Evolutionary conservation across 176 grass and related monocot genomes (phyloP), one percentile per base, ranked within the genome.

Genomic region (Puccinellia tenuiflora): DNA sequence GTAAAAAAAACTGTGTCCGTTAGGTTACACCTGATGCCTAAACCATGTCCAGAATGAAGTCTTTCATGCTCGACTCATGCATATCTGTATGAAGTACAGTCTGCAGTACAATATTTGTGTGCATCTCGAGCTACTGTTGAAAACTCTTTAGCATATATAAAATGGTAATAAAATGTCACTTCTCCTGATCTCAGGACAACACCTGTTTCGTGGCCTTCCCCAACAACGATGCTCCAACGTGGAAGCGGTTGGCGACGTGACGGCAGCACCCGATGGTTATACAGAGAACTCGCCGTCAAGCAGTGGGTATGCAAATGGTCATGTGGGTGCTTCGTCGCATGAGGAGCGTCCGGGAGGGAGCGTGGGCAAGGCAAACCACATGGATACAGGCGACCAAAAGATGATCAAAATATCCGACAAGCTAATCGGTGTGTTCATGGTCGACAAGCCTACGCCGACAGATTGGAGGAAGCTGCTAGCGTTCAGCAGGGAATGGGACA

Each of bases 391-490:
- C n/a, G n/a, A 51, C 12, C 79, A 70, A 21, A 88, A 90, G 79
- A 92, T 94, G 90, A 47, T 89, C 68, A 92, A 82, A 88, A 85
- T 94, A 82, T 91, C 81, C 14, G 95, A 97, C 82, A 97, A 92
- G 68, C 78, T 94, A 81, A 94, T 97, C 65, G 88, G 90, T 29
- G 86, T 97, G 14, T 97, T 97, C 64, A 84, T 97, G 75, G 95
- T 94, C 13, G 95, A 94, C 45, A 97, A 94, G 52, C 86, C 92
- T 31, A 92, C 86, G 21, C 81, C 90, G 35, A 85, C 79, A 9
- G 90, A 94, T 78, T 97, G 95, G 95, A 97, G 90, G 85, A 97
- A 89, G 24, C 83, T 97, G 42, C 47, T 97, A 21, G 92, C 95
- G 34, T 98, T 93, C 71, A 98, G 95, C 79, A 89, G 81, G 65